These are phyloP conservation scores for Septoria linicola DNA, from an alignment of 2,329 filamentous ascomycete genomes.

Conservation along the genomic window DNA sequence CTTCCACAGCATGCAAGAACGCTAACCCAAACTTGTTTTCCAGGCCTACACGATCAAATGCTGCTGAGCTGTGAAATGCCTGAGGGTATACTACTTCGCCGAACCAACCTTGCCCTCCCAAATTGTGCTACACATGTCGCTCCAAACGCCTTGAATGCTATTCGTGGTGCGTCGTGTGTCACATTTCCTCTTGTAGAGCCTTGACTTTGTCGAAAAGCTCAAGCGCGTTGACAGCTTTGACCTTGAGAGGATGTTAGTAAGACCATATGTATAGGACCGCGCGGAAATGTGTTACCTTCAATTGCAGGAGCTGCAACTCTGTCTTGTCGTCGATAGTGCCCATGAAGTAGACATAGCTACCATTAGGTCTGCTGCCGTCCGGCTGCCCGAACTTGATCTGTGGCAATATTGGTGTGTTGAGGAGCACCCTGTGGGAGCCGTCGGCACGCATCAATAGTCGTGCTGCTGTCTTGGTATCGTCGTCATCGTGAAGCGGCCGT, in stretches of 20 bases:
- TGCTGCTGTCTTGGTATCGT: slow-evolving; percentile 53
- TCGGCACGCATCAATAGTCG: slow-evolving; percentile 90
- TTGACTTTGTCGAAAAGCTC: slow-evolving; percentile 49
- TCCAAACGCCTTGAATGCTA: neutral
- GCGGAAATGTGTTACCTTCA: slow-evolving; percentile 51
- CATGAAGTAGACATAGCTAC: slow-evolving; percentile 68
- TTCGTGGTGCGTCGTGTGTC: slow-evolving; percentile 10
- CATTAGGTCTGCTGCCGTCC: slow-evolving; percentile 61
- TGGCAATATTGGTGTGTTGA: slow-evolving; percentile 80
- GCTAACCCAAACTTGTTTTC: neutral
- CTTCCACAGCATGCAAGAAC: neutral
- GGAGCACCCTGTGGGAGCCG: slow-evolving; percentile 78
- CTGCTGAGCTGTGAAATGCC: neutral
- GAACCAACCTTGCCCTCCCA: neutral
- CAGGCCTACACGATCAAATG: neutral
- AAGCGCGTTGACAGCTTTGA: slow-evolving; percentile 45
- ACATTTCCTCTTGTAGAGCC: slow-evolving; percentile 44
- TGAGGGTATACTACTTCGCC: slow-evolving; percentile 1
- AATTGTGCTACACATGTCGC: neutral
- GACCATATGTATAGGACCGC: neutral
- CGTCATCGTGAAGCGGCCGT: slow-evolving; percentile 50
- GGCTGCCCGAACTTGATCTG: slow-evolving; percentile 74
- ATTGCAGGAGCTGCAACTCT: slow-evolving; percentile 52
- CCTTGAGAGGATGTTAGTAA: slow-evolving; percentile 34
- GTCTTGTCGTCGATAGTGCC: slow-evolving; percentile 55